phyloP scores from a whole-genome alignment of 331 rosid genomes.

The Malus hybrid region DNA sequence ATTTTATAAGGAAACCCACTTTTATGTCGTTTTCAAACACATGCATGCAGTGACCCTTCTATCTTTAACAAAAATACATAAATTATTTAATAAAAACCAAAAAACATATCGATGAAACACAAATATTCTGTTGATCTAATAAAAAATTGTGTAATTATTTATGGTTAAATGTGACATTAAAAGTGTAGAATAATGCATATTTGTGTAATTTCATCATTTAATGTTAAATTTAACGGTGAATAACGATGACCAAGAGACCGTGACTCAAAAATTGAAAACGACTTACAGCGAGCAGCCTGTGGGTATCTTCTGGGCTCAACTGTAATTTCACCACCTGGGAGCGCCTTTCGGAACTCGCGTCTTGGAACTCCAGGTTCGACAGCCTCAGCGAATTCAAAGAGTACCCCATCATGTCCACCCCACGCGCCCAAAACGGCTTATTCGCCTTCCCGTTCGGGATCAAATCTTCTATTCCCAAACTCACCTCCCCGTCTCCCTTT shows the following conservation, averaged over 20 bases:
- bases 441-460: constrained; percentile 52
- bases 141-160: too few relatives aligned
- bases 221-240: too few relatives aligned
- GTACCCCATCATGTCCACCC: constrained; percentile 82
- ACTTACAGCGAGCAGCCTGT: constrained; percentile 57
- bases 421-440: constrained; percentile 93
- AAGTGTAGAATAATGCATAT: too few relatives aligned
- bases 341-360: constrained; percentile 30
- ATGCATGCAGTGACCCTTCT: neutral
- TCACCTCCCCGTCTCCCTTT: constrained; percentile 21
- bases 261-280: neutral
- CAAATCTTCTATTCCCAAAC: constrained; percentile 55
- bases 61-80: neutral
- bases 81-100: neutral
- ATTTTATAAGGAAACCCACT: too few relatives aligned
- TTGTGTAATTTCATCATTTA: too few relatives aligned
- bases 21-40: neutral
- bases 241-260: too few relatives aligned
- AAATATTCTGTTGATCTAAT: too few relatives aligned
- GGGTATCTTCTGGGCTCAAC: constrained; percentile 33
- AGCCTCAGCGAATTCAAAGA: constrained; percentile 66
- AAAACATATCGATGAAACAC: neutral
- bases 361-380: constrained; percentile 45
- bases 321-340: constrained; percentile 53
- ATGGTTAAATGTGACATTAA: too few relatives aligned